Conservation (phyloP, 2,329 filamentous ascomycete genomes). For the Epichloe glyceriae region DNA sequence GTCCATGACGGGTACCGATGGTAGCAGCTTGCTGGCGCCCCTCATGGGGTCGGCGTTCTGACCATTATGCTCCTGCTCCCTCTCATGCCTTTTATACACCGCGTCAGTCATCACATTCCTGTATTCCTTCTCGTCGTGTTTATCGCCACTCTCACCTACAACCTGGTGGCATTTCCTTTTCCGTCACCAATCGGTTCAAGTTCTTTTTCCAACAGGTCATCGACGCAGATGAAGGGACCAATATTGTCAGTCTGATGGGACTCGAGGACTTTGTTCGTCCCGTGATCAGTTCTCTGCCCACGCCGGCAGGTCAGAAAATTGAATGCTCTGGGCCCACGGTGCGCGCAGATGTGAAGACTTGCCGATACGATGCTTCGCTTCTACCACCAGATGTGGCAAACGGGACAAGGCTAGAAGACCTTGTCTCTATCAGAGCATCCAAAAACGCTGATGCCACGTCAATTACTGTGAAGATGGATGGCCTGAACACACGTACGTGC, state of each 20-base stretch:
- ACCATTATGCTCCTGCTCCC: conserved; percentile 64
- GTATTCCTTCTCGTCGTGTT: conserved; percentile 63
- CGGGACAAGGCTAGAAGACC: conserved; percentile 32
- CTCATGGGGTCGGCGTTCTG: conserved; percentile 56
- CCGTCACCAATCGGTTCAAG: conserved; percentile 65
- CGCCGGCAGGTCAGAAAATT: conserved; percentile 48
- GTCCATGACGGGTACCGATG: conserved; percentile 74
- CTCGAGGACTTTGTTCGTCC: conserved; percentile 52
- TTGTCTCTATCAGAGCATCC: conserved; percentile 46
- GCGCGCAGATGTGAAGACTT: conserved; percentile 42
- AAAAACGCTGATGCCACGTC: conserved; percentile 25
- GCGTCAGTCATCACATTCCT: conserved; percentile 72
- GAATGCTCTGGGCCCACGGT: conserved; percentile 30
- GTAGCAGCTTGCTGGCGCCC: conserved; percentile 55
- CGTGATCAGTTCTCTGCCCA: conserved; percentile 58
- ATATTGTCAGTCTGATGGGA: conserved; percentile 56
- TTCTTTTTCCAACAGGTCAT: conserved; percentile 75
- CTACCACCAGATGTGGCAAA: conserved; percentile 48
- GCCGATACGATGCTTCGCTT: conserved; percentile 52
- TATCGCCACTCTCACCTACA: conserved; percentile 67
- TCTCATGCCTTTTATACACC: conserved; percentile 71
- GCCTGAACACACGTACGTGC: conserved; percentile 67
- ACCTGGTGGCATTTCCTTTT: conserved; percentile 79
- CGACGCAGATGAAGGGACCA: conserved; percentile 60
- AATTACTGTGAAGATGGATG: conserved; percentile 54